Evolutionary conservation across 225 moss, liverwort and hornwort species (phyloP).

Genomic region (Pseudisothecium myosuroides): DNA sequence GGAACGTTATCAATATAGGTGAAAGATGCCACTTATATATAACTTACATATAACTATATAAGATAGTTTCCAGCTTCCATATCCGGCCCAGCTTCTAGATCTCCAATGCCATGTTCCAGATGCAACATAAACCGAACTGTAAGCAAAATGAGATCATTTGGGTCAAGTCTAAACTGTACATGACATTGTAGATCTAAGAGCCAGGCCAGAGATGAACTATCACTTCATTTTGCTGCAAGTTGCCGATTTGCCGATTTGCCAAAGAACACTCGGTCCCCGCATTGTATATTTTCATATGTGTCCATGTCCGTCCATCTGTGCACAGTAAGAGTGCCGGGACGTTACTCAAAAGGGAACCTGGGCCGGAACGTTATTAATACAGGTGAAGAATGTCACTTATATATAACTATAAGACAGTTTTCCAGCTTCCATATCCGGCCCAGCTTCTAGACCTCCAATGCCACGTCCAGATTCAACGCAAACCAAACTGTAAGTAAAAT

Average conservation of each 20-base stretch:
- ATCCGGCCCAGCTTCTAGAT: not conserved
- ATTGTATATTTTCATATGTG: too few relatives aligned
- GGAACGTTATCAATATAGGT: too few relatives aligned
- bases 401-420: too few relatives aligned
- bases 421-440: not conserved
- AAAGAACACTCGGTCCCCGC: not conserved
- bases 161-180: not conserved
- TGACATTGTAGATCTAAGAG: conserved; percentile 2
- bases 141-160: not conserved
- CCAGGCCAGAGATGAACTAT: not conserved
- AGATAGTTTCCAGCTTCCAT: not conserved
- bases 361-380: too few relatives aligned
- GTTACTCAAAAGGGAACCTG: not conserved
- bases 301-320: not conserved
- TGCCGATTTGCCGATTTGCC: not conserved
- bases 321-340: not conserved
- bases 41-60: not conserved
- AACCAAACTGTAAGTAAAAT: not conserved
- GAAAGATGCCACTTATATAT: not conserved
- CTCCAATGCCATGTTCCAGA: not conserved
- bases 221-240: not conserved
- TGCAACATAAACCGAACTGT: not conserved
- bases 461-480: not conserved
- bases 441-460: not conserved
- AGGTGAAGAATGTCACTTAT: not conserved